Conservation (phyloP, 75 land plant species). For the Gnetum montanum region DNA sequence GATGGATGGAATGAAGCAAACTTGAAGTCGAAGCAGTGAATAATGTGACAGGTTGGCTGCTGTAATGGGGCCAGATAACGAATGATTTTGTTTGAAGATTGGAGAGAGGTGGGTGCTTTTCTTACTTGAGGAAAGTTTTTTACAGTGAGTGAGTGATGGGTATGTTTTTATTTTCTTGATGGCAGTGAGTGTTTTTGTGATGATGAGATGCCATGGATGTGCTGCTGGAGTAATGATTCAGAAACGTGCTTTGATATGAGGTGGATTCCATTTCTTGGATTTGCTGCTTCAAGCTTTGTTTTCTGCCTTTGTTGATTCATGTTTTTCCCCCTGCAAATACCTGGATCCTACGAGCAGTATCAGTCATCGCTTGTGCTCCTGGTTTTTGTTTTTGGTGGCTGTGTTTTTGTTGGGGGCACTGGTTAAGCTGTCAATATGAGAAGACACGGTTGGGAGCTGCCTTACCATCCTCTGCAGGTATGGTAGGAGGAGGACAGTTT, state of each 20-base stretch:
- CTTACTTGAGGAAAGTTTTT: background rate
- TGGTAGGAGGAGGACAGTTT: too few relatives aligned
- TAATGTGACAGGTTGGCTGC: background rate
- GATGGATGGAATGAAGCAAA: background rate
- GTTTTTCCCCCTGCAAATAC: background rate
- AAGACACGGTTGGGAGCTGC: slow-evolving; percentile 98
- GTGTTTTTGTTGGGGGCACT: background rate
- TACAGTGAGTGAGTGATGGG: background rate
- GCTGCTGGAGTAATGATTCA: slow-evolving; percentile 5
- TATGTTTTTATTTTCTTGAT: too few relatives aligned
- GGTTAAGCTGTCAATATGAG: slow-evolving; percentile 43
- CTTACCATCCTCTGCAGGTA: slow-evolving; percentile 98
- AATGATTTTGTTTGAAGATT: background rate
- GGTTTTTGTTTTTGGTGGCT: background rate
- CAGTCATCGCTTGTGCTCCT: background rate
- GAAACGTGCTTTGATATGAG: background rate
- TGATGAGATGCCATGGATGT: slow-evolving; percentile 2
- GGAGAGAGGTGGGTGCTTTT: too few relatives aligned
- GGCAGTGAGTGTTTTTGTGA: background rate
- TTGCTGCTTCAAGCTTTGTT: too few relatives aligned
- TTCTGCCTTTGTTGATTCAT: background rate
- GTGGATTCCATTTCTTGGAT: slow-evolving; percentile 5
- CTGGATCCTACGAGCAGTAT: background rate
- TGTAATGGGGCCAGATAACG: background rate
- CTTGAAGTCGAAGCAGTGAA: background rate